phyloP scores from a whole-genome alignment of 768 basidiomycete genomes.

The Nidularia sp. region DNA sequence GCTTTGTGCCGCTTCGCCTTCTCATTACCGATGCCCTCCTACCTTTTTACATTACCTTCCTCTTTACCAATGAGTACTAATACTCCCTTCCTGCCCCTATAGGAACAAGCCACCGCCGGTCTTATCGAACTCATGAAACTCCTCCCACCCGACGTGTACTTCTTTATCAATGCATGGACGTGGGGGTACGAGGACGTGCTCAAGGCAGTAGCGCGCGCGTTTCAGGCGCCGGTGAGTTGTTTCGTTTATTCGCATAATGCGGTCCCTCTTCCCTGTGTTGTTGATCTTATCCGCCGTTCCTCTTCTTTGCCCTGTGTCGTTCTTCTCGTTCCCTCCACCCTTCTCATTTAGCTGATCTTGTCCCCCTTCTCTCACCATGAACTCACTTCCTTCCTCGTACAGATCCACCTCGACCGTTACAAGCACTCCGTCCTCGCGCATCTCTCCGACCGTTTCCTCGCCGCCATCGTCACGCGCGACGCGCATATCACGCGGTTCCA shows the following conservation, averaged over 20 bases:
- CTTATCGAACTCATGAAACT: conserved; percentile 66
- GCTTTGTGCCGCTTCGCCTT: too few species aligned
- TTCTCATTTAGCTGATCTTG: neutral
- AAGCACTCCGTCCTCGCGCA: conserved; percentile 65
- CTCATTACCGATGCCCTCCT: too few species aligned
- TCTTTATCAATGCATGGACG: conserved; percentile 93
- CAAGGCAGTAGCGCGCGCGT: conserved; percentile 66
- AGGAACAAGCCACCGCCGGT: conserved; percentile 67
- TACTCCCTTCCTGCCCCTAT: neutral
- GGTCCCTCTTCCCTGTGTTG: neutral
- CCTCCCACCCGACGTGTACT: conserved; percentile 62
- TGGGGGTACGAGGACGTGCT: conserved; percentile 95
- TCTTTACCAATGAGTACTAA: neutral
- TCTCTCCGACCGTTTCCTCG: conserved; percentile 58
- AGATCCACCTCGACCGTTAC: conserved; percentile 93
- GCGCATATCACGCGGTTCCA: conserved; percentile 75
- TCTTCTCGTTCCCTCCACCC: neutral
- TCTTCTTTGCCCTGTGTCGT: too few species aligned
- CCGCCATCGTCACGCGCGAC: conserved; percentile 57
- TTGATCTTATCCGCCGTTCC: too few species aligned
- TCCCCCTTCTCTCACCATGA: neutral
- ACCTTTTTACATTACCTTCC: neutral
- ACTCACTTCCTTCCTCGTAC: neutral
- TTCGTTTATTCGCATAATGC: neutral
- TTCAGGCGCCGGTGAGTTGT: conserved; percentile 52